Evolutionary conservation across 495 filamentous ascomycete genomes (phyloP).

Genomic region (Cladorrhinum samala): DNA sequence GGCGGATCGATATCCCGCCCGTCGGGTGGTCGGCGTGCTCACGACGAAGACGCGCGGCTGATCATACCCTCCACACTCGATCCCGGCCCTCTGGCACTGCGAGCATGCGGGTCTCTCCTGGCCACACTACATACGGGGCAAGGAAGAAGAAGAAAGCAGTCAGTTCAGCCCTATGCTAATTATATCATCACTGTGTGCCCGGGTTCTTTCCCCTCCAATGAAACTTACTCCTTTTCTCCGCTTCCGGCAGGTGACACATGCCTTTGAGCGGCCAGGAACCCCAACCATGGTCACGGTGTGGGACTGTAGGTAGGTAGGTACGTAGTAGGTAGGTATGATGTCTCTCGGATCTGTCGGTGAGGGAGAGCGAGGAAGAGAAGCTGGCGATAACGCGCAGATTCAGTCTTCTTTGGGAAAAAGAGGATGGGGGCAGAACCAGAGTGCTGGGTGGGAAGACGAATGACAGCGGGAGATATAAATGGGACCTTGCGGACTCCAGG

Average conservation of each 20-base stretch:
- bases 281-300: background rate
- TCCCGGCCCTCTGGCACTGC: conserved; percentile 4
- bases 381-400: background rate
- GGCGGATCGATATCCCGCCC: conserved; percentile 1
- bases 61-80: conserved; percentile 6
- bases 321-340: background rate
- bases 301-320: no score
- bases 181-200: background rate
- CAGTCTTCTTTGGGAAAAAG: background rate
- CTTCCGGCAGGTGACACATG: conserved; percentile 1
- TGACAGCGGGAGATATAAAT: no score
- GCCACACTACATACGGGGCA: no score
- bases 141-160: background rate
- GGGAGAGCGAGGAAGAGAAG: background rate
- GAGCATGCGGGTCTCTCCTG: conserved; percentile 1
- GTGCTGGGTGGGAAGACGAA: no score
- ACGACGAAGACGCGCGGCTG: conserved; percentile 9
- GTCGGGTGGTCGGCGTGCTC: conserved; percentile 6
- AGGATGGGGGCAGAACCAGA: no score
- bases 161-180: background rate
- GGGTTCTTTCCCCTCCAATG: no score
- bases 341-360: background rate
- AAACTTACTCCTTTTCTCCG: conserved; percentile 7
- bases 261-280: conserved; percentile 4
- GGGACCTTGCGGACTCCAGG: no score